A percentile compares a stretch with the other conserved stretches of the same genome.
phyloP scores from a whole-genome alignment of 352 stramenopile species.

The Phytopythium mirpurense region DNA sequence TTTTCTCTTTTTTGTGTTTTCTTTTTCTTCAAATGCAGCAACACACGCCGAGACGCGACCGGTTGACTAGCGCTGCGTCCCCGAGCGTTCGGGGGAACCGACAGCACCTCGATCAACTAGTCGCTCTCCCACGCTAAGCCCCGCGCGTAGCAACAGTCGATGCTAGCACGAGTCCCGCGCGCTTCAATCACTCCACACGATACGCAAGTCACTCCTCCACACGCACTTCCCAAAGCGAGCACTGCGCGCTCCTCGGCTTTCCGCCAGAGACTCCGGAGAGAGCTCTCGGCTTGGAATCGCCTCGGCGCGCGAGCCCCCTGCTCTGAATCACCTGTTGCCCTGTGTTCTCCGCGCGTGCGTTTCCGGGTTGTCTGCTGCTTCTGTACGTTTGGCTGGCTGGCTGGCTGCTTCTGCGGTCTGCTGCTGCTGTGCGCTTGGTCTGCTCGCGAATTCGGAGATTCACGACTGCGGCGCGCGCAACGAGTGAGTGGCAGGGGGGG shows the following conservation, averaged over 20 bases:
- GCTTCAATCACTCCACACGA: slow-evolving; percentile 1
- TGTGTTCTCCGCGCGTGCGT: neutral
- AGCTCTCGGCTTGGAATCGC: slow-evolving; percentile 3
- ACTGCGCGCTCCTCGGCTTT: slow-evolving; percentile 4
- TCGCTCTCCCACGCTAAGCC: neutral
- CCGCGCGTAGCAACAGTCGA: slow-evolving; percentile 5
- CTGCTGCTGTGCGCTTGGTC: neutral
- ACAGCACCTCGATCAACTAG: neutral
- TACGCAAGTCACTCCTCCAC: neutral
- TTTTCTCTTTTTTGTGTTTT: slow-evolving; percentile 11
- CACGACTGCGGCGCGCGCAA: neutral
- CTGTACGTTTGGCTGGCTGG: neutral
- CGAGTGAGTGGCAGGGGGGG: too few species aligned
- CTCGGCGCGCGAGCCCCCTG: slow-evolving; percentile 1
- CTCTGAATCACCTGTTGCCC: neutral
- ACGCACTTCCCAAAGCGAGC: neutral
- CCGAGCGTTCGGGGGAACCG: neutral
- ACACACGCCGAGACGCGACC: neutral
- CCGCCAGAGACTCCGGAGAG: slow-evolving; percentile 2
- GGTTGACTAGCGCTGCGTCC: neutral
- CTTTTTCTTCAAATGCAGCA: slow-evolving; percentile 4
- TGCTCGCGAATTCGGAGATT: slow-evolving; percentile 4
- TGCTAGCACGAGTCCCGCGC: slow-evolving; percentile 1
- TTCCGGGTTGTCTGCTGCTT: neutral
- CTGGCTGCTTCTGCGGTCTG: neutral